Conservation (phyloP, 345 rosid genomes). For the Gossypium longicalyx region DNA sequence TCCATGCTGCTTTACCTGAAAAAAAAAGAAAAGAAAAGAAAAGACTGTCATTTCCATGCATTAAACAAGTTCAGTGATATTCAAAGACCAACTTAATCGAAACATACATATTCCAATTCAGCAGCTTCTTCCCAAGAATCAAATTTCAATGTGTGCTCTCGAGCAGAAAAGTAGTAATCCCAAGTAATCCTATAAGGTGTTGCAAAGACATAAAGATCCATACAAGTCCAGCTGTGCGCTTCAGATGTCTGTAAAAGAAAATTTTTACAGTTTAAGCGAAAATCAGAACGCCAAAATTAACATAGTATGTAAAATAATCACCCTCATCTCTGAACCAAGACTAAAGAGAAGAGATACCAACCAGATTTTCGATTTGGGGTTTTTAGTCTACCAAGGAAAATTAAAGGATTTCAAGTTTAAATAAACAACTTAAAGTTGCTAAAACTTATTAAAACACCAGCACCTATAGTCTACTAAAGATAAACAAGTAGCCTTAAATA, state of each 20-base stretch:
- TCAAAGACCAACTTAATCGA: conserved; percentile 5
- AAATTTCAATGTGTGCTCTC: conserved; percentile 75
- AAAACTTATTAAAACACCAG: neutral
- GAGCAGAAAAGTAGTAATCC: conserved; percentile 88
- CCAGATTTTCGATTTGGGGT: neutral
- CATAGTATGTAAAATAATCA: neutral
- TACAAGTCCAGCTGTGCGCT: conserved; percentile 94
- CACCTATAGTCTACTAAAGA: neutral
- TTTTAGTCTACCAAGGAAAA: neutral
- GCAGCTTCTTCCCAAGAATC: conserved; percentile 89
- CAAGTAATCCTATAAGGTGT: conserved; percentile 93
- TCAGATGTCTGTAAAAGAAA: conserved; percentile 56
- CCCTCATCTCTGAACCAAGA: neutral
- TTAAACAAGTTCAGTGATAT: neutral
- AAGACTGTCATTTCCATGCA: conserved; percentile 17
- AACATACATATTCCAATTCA: conserved; percentile 83
- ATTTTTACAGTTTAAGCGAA: neutral
- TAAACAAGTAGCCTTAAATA: neutral
- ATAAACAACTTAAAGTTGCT: neutral
- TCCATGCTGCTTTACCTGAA: conserved; percentile 89
- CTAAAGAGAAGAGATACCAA: neutral
- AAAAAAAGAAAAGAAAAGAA: conserved; percentile 7
- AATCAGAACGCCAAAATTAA: neutral
- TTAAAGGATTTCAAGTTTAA: neutral
- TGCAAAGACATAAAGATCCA: conserved; percentile 96